These are phyloP conservation scores for Xerocomellus amylosporus DNA, from an alignment of 768 basidiomycete genomes.

Conservation along the genomic window DNA sequence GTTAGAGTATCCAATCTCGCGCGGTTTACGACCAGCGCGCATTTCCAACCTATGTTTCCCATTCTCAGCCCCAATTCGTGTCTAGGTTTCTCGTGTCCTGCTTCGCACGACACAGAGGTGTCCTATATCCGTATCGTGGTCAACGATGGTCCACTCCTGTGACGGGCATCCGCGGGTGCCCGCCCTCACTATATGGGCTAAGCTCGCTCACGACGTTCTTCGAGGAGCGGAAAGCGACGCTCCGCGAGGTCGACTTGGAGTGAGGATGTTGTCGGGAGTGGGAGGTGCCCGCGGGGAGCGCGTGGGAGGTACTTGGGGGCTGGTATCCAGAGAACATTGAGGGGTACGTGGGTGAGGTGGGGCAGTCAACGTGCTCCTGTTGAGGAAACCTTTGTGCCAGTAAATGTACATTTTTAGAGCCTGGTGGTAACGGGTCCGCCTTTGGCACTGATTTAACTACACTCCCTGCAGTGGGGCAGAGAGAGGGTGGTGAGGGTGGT, in stretches of 20 bases:
- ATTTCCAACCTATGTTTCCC: constrained; percentile 72
- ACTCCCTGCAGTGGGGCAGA: too few species aligned
- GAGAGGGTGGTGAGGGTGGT: too few species aligned
- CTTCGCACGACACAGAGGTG: constrained; percentile 24
- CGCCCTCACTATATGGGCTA: constrained; percentile 55
- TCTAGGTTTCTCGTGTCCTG: constrained; percentile 59
- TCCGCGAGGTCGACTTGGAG: constrained; percentile 65
- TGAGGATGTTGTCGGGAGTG: constrained; percentile 79
- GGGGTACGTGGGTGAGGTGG: too few species aligned
- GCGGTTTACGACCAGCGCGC: constrained; percentile 88
- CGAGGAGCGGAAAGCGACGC: constrained; percentile 60
- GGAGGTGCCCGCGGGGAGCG: constrained; percentile 59
- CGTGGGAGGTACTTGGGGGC: constrained; percentile 58
- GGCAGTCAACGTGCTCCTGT: too few species aligned
- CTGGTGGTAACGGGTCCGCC: too few species aligned
- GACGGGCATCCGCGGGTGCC: constrained; percentile 73
- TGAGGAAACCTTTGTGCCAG: too few species aligned
- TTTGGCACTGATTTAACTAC: too few species aligned
- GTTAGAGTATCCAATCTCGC: constrained; percentile 72
- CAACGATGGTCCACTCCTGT: constrained; percentile 83
- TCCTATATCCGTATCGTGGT: constrained; percentile 71
- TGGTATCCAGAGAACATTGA: constrained; percentile 27
- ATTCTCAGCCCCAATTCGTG: too few species aligned
- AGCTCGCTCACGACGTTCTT: constrained; percentile 76
- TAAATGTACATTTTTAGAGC: too few species aligned